Conservation (phyloP, 768 basidiomycete genomes). For the Leccinum variicolor region DNA sequence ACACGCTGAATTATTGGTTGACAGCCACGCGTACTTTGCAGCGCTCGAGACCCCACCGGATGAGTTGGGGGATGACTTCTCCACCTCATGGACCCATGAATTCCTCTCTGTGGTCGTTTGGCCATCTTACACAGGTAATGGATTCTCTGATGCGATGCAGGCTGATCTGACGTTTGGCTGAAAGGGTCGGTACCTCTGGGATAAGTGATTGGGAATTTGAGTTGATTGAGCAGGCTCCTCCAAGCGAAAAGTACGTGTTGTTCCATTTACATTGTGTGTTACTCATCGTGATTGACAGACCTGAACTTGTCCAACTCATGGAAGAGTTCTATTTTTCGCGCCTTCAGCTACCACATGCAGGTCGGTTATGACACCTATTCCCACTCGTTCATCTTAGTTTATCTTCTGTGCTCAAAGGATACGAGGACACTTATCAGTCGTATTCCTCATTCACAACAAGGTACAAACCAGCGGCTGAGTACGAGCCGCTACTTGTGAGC, state of each 20-base stretch:
- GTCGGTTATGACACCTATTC: conserved; percentile 36
- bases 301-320: conserved; percentile 45
- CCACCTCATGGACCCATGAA: conserved; percentile 56
- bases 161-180: conserved; percentile 11
- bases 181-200: conserved; percentile 73
- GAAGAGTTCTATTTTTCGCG: conserved; percentile 59
- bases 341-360: conserved; percentile 72
- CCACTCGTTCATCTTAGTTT: neutral
- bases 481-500: conserved; percentile 72
- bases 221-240: conserved; percentile 47
- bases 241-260: conserved; percentile 43
- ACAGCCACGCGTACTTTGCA: conserved; percentile 35
- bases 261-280: neutral
- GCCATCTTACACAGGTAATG: conserved; percentile 62
- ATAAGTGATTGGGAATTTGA: conserved; percentile 74
- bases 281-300: conserved; percentile 30
- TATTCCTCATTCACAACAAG: conserved; percentile 90
- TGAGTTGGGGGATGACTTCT: conserved; percentile 57
- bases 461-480: conserved; percentile 65
- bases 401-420: conserved; percentile 42
- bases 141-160: conserved; percentile 6
- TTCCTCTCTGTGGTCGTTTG: conserved; percentile 52
- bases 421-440: conserved; percentile 76
- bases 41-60: conserved; percentile 40
- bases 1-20: conserved; percentile 60